phyloP scores from a whole-genome alignment of 129 eudicot genomes.

The Erigeron canadensis region DNA sequence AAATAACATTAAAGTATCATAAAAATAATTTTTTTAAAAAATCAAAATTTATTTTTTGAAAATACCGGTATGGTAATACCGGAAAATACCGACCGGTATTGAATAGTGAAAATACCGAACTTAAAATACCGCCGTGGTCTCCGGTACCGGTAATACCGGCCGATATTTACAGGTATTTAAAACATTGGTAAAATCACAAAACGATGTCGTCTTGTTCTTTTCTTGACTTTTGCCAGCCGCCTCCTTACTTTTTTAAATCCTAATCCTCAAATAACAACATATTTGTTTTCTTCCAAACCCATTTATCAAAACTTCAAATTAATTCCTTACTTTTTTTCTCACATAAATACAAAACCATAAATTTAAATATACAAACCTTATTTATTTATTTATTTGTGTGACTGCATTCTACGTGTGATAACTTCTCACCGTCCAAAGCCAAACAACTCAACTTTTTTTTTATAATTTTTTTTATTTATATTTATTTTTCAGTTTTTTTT shows the following conservation, averaged over 20 bases:
- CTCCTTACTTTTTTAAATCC: neutral
- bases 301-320: conserved; percentile 10
- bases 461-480: neutral
- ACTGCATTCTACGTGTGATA: conserved; percentile 36
- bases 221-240: conserved; percentile 25
- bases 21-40: too few species aligned
- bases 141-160: too few species aligned
- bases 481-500: too few species aligned
- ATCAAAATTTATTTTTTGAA: too few species aligned
- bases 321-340: neutral
- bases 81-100: too few species aligned
- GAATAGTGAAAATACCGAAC: too few species aligned
- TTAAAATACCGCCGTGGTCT: too few species aligned
- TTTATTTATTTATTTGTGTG: conserved; percentile 15
- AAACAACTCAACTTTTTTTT: conserved; percentile 5
- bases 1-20: too few species aligned
- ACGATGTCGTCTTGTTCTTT: conserved; percentile 6
- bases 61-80: too few species aligned
- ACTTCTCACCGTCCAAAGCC: conserved; percentile 34
- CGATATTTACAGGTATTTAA: too few species aligned
- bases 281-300: conserved; percentile 9
- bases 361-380: neutral
- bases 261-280: neutral
- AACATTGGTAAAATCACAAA: neutral
- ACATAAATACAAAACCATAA: conserved; percentile 9